These are phyloP conservation scores for Cystobasidium onofrii DNA, from an alignment of 768 basidiomycete genomes.

Conservation along the genomic window DNA sequence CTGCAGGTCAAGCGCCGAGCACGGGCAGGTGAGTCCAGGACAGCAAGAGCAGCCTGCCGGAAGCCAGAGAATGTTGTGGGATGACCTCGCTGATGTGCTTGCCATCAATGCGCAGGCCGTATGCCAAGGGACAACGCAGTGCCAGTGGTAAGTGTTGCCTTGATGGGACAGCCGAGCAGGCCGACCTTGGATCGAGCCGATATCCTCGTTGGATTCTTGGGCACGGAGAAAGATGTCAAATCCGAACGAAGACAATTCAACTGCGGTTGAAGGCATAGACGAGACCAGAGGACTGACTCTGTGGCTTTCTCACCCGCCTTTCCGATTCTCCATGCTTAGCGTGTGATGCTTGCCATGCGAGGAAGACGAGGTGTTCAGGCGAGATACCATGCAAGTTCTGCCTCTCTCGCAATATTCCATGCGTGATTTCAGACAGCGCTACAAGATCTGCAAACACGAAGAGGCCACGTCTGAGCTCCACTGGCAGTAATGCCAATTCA, in stretches of 20 bases:
- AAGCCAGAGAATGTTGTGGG: not conserved
- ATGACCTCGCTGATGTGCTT: too few relatives aligned
- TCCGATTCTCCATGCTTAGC: not conserved
- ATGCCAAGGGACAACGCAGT: not conserved
- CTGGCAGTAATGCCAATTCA: not conserved
- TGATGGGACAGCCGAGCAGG: not conserved
- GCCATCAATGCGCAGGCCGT: too few relatives aligned
- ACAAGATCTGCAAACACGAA: not conserved
- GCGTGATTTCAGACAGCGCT: constrained; percentile 1
- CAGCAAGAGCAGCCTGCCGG: not conserved
- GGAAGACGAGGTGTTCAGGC: constrained; percentile 10
- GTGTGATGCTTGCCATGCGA: not conserved
- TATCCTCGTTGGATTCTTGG: not conserved
- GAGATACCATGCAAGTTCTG: constrained; percentile 2
- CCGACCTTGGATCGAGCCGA: not conserved
- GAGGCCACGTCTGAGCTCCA: not conserved
- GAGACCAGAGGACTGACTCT: not conserved
- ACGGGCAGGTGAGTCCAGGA: not conserved
- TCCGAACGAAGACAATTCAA: not conserved
- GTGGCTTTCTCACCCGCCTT: not conserved
- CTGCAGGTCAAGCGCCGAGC: not conserved
- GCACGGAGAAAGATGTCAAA: not conserved
- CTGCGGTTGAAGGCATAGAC: not conserved
- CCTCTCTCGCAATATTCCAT: not conserved
- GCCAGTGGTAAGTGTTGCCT: not conserved